phyloP scores from a whole-genome alignment of 805 yeast genomes.

The Wickerhamiella brachini region DNA sequence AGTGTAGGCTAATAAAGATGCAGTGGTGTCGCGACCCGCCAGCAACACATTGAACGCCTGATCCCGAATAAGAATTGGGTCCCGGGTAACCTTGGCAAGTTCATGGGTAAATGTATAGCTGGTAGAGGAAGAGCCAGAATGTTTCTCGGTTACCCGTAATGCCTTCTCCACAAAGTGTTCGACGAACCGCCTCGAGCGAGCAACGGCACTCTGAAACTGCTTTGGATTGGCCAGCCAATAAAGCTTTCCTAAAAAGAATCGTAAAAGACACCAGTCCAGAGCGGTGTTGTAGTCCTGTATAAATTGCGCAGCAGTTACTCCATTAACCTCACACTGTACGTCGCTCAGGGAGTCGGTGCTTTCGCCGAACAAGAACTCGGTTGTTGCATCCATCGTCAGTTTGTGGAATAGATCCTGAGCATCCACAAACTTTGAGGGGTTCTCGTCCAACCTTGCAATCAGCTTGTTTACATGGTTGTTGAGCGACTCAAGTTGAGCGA shows the following conservation, averaged over 20 bases:
- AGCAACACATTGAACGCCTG: conserved; percentile 34
- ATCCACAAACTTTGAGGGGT: conserved; percentile 9
- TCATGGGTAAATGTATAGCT: conserved; percentile 33
- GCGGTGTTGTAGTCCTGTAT: conserved; percentile 13
- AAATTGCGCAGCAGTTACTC: conserved; percentile 17
- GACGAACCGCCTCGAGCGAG: conserved; percentile 24
- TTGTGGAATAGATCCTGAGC: conserved; percentile 12
- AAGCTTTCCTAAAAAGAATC: conserved; percentile 14
- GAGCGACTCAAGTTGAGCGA: conserved; percentile 18
- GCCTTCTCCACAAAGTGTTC: conserved; percentile 30
- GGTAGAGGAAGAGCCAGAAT: conserved; percentile 12
- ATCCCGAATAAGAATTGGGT: conserved; percentile 32
- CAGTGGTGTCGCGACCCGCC: conserved; percentile 41
- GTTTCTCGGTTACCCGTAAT: conserved; percentile 19
- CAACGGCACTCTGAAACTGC: conserved; percentile 24
- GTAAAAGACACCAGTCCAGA: conserved; percentile 13
- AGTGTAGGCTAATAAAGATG: conserved; percentile 31
- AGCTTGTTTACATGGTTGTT: conserved; percentile 19
- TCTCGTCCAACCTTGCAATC: conserved; percentile 4
- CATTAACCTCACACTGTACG: conserved; percentile 7
- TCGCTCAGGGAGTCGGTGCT: conserved; percentile 10
- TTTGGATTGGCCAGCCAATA: conserved; percentile 11
- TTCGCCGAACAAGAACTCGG: conserved; percentile 20
- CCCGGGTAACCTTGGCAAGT: conserved; percentile 32
- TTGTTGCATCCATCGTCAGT: conserved; percentile 20